A percentile compares a stretch with the other conserved stretches of the same genome.
Evolutionary conservation across 2,329 filamentous ascomycete species (phyloP).

Genomic region (Canariomyces notabilis): DNA sequence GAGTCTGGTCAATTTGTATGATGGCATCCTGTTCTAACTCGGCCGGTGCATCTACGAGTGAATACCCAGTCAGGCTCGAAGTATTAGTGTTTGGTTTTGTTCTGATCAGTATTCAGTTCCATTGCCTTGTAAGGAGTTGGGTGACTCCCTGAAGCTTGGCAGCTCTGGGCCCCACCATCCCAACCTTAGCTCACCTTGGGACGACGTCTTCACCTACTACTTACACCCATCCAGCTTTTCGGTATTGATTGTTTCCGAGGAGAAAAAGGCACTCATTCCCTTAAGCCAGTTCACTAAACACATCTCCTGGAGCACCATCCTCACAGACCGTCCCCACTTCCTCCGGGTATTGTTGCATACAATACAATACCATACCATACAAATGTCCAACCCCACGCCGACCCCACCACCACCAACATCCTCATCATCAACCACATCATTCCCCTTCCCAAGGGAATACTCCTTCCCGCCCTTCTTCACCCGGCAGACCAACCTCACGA

Average conservation of each 20-base stretch:
- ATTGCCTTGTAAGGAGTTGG: neutral
- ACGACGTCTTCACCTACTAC: too few relatives aligned
- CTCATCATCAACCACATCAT: conserved; percentile 28
- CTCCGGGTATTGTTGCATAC: too few relatives aligned
- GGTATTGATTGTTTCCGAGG: too few relatives aligned
- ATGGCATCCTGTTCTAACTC: neutral
- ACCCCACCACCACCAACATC: neutral
- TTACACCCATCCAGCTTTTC: neutral
- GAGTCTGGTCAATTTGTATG: neutral
- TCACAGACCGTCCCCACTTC: neutral
- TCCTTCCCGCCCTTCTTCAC: conserved; percentile 83
- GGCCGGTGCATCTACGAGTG: too few relatives aligned
- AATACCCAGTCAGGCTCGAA: too few relatives aligned
- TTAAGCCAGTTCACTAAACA: too few relatives aligned
- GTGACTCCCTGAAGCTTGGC: neutral
- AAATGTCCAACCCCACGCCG: neutral
- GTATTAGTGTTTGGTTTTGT: too few relatives aligned
- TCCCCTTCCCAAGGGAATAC: conserved; percentile 61
- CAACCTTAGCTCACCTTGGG: too few relatives aligned
- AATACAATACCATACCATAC: too few relatives aligned
- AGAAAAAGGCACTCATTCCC: too few relatives aligned
- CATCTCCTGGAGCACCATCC: too few relatives aligned
- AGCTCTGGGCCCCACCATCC: neutral
- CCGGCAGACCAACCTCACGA: conserved; percentile 68
- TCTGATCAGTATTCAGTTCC: too few relatives aligned